Percentiles rank a stretch among this genome's conserved stretches.
These are phyloP conservation scores for Phytophthora rubi DNA, from an alignment of 352 stramenopile genomes.

Conservation along the genomic window DNA sequence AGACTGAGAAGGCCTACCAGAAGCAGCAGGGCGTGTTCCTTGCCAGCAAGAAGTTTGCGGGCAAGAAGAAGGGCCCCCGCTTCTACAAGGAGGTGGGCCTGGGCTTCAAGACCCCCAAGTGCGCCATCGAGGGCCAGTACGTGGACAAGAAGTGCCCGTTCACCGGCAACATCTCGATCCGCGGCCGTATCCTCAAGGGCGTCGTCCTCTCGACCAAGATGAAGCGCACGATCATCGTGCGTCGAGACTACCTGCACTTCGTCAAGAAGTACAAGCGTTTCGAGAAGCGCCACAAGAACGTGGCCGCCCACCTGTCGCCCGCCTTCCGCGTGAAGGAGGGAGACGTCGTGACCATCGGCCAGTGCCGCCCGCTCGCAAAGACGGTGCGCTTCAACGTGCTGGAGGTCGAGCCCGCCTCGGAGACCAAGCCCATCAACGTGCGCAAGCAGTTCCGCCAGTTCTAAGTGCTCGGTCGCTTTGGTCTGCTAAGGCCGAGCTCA, in stretches of 20 bases:
- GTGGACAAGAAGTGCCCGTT: conserved; percentile 99
- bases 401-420: conserved; percentile 95
- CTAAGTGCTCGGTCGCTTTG: conserved; percentile 62
- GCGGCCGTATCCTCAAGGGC: conserved; percentile 98
- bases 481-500: conserved; percentile 8
- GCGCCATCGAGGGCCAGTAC: conserved; percentile 95
- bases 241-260: conserved; percentile 99
- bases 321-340: conserved; percentile 99
- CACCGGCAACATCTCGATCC: conserved; percentile 99
- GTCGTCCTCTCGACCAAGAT: conserved; percentile 99
- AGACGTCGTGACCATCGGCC: conserved; percentile 99
- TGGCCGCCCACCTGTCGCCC: conserved; percentile 97
- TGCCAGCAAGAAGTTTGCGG: conserved; percentile 95
- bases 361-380: conserved; percentile 99
- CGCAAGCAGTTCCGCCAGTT: conserved; percentile 99
- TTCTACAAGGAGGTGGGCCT: conserved; percentile 98
- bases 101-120: conserved; percentile 99
- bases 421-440: conserved; percentile 96
- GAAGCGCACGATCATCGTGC: conserved; percentile 99
- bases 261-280: conserved; percentile 99
- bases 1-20: conserved; percentile 99
- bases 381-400: conserved; percentile 99
- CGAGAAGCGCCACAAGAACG: conserved; percentile 99
- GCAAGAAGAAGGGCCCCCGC: conserved; percentile 95
- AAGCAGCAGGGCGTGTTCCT: conserved; percentile 99